Evolutionary conservation across 352 stramenopile species (phyloP).

Genomic region (Pythium chondricola): DNA sequence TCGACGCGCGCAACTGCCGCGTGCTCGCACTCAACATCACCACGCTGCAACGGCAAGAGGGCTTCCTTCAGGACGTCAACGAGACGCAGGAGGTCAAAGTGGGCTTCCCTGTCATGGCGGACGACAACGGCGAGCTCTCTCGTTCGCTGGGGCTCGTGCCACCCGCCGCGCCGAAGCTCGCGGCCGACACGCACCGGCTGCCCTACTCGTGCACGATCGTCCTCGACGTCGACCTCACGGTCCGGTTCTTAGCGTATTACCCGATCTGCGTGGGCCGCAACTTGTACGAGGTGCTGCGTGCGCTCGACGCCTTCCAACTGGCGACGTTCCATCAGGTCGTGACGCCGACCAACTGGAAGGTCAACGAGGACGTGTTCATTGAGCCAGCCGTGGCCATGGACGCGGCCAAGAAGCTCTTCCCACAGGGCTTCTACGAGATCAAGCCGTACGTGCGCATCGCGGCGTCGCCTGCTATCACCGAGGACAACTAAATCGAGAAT

Average conservation of each 20-base stretch:
- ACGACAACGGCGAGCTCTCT: conserved; percentile 60
- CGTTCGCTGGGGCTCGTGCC: conserved; percentile 47
- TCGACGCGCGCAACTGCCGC: conserved; percentile 68
- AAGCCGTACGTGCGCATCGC: conserved; percentile 76
- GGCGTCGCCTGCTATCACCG: conserved; percentile 51
- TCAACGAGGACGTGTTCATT: conserved; percentile 84
- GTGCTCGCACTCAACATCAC: conserved; percentile 45
- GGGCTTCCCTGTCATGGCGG: conserved; percentile 61
- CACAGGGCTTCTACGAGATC: conserved; percentile 78
- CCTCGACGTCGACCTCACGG: conserved; percentile 69
- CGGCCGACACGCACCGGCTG: conserved; percentile 42
- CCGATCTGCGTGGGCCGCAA: conserved; percentile 68
- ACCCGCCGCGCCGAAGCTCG: conserved; percentile 32
- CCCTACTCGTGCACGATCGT: conserved; percentile 64
- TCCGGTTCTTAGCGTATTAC: conserved; percentile 60
- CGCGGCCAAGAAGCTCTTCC: conserved; percentile 74
- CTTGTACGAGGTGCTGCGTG: conserved; percentile 72
- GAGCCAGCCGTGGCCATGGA: conserved; percentile 53
- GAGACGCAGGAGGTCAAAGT: conserved; percentile 78
- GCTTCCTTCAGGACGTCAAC: conserved; percentile 69
- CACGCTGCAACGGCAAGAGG: conserved; percentile 32
- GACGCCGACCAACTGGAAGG: conserved; percentile 80
- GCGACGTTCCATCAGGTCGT: conserved; percentile 70
- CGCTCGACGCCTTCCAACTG: conserved; percentile 67
- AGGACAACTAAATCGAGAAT: conserved; percentile 48